Percentiles rank a stretch among this genome's conserved stretches.
Evolutionary conservation across 2,329 filamentous ascomycete species (phyloP).

Genomic region (Xylogone sp.): DNA sequence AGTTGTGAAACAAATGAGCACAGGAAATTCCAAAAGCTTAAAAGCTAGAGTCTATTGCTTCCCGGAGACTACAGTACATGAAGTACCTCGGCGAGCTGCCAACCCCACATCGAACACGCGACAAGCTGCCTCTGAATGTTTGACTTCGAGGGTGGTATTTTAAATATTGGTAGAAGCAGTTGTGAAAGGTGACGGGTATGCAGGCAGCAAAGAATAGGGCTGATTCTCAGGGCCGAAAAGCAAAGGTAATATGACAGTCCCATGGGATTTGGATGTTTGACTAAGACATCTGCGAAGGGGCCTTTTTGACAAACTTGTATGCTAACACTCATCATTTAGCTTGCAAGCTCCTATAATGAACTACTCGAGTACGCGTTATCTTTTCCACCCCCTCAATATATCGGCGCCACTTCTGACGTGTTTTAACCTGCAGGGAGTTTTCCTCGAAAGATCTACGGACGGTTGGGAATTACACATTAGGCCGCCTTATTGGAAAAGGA

Average conservation of each 20-base stretch:
- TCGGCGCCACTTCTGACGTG: conserved; percentile 15
- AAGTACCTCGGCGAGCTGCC: not conserved
- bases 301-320: conserved; percentile 21
- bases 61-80: not conserved
- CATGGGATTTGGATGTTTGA: not conserved
- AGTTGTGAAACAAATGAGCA: not conserved
- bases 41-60: not conserved
- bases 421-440: conserved; percentile 68
- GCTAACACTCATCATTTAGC: conserved; percentile 50
- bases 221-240: conserved; percentile 57
- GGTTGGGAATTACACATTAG: conserved; percentile 92
- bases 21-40: not conserved
- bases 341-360: conserved; percentile 95
- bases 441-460: conserved; percentile 84
- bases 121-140: not conserved
- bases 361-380: conserved; percentile 75
- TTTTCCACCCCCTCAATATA: not conserved
- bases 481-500: conserved; percentile 90
- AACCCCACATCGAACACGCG: not conserved
- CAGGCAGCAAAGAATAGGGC: conserved; percentile 51
- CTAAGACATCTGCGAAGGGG: conserved; percentile 4
- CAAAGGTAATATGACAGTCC: conserved; percentile 44
- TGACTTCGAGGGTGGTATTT: not conserved
- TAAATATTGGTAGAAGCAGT: conserved; percentile 20
- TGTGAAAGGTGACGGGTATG: conserved; percentile 31